Conservation (phyloP, 129 eudicot species). For the Tanacetum coccineum region DNA sequence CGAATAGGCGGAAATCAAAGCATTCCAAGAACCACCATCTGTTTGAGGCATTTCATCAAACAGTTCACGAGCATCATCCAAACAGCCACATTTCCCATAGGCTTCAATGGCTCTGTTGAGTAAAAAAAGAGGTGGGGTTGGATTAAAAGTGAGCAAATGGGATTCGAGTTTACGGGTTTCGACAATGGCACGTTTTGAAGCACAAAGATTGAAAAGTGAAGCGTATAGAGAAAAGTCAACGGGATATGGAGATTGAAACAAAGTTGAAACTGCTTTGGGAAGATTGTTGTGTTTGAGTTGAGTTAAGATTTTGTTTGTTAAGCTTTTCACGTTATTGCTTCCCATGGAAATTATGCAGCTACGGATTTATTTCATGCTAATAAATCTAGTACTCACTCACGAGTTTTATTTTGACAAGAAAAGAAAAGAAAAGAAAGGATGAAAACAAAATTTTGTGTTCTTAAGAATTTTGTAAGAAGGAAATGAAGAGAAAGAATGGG, state of each 20-base stretch:
- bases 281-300: constrained; percentile 52
- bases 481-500: too few species aligned
- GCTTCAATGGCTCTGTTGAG: constrained; percentile 73
- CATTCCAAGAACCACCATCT: constrained; percentile 91
- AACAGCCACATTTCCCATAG: constrained; percentile 61
- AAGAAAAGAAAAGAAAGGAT: too few species aligned
- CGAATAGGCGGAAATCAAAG: constrained; percentile 53
- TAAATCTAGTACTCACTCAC: too few species aligned
- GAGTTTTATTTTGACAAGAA: too few species aligned
- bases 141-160: constrained; percentile 50
- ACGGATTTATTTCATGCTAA: too few species aligned
- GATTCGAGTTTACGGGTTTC: constrained; percentile 82
- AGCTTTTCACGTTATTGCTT: constrained; percentile 28
- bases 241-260: constrained; percentile 57
- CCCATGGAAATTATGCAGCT: constrained; percentile 18
- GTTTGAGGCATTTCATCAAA: constrained; percentile 84
- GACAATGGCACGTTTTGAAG: constrained; percentile 45
- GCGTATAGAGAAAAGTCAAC: constrained; percentile 56
- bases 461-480: too few species aligned
- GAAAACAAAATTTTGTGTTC: too few species aligned
- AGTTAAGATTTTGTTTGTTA: constrained; percentile 43
- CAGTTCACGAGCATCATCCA: constrained; percentile 75
- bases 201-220: constrained; percentile 54
- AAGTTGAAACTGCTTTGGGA: constrained; percentile 61
- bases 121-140: constrained; percentile 56